Evolutionary conservation across 345 rosid species (phyloP), one percentile per base, ranked within the genome.

Genomic region (Lepidium aucheri): DNA sequence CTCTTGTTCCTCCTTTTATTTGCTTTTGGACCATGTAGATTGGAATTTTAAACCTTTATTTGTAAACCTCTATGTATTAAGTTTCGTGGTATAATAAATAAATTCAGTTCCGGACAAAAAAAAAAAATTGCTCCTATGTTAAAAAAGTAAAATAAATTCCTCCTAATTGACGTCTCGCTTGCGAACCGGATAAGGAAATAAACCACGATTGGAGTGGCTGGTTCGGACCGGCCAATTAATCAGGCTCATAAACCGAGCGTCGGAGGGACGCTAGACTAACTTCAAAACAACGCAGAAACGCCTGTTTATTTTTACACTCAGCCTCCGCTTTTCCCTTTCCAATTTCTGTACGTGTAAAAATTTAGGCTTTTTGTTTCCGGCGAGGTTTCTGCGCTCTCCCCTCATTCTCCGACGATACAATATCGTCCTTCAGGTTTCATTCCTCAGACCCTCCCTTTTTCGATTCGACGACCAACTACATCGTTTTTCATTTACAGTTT

Each of bases 241-340:
- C 65, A 58, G 51, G 73, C 34, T 57, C 2, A 17, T 3, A n/a
- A 17, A 7, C 39, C 39, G 12, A 9, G 73, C 73, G 60, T 69
- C 44, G 17, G 26, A 38, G 40, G 18, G 22, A 68, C 59, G 34
- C 59, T 33, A 32, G 10, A 6, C 66, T 18, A 30, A 14, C 72
- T 68, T 58, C 58, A 52, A 36, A 39, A 41, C 2, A 43, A 69
- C 67, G 74, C 74, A 51, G 43, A 8, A 20, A 32, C 9, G 2
- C 36, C 1, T 22, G 8, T 44, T 45, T 57, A 47, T 60, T 33
- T 30, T 46, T 28, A 43, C 1, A 47, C 60, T 40, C 43, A 0
- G 42, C 35, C 15, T 14, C 58, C 4, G 24, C 20, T 17, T 20
- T 0, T 16, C 13, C 13, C 47, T n/a, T 46, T 30, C 3, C 46